These are phyloP conservation scores for Chimonanthus praecox DNA, from an alignment of 164 flowering plant species.

Conservation along the genomic window DNA sequence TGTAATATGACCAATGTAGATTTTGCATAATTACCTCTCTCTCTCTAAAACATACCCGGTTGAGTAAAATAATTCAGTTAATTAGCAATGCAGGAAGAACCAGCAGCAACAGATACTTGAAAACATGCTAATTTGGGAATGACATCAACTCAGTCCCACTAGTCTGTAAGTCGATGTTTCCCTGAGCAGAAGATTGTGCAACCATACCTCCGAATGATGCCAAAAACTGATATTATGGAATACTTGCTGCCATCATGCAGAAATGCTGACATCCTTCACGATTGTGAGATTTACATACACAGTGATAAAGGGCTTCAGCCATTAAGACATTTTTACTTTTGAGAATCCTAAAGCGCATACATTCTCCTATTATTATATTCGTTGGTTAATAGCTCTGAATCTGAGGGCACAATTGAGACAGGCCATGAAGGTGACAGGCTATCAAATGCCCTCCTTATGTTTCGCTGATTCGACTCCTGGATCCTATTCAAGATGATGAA, in stretches of 20 bases:
- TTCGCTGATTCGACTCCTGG: conserved; percentile 65
- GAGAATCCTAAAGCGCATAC: conserved; percentile 67
- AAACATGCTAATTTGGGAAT: neutral
- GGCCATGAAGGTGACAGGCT: conserved; percentile 64
- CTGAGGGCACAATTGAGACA: conserved; percentile 46
- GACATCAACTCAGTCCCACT: neutral
- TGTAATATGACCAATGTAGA: neutral
- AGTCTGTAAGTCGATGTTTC: neutral
- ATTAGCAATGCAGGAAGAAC: no score
- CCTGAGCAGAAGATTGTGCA: neutral
- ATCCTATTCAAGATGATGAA: conserved; percentile 62
- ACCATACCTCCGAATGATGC: neutral
- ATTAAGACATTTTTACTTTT: no score
- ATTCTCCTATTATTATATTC: conserved; percentile 61
- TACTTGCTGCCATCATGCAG: neutral
- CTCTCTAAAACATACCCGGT: no score
- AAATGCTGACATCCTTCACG: no score
- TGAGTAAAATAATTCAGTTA: no score
- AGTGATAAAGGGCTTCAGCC: neutral
- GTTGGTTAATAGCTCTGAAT: conserved; percentile 55
- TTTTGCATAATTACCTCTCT: no score
- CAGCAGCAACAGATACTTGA: neutral
- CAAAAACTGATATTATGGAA: neutral
- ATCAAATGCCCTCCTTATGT: conserved; percentile 42
- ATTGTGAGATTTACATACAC: no score